Conservation (phyloP, 257 asterid species). For the Plantago ovata region DNA sequence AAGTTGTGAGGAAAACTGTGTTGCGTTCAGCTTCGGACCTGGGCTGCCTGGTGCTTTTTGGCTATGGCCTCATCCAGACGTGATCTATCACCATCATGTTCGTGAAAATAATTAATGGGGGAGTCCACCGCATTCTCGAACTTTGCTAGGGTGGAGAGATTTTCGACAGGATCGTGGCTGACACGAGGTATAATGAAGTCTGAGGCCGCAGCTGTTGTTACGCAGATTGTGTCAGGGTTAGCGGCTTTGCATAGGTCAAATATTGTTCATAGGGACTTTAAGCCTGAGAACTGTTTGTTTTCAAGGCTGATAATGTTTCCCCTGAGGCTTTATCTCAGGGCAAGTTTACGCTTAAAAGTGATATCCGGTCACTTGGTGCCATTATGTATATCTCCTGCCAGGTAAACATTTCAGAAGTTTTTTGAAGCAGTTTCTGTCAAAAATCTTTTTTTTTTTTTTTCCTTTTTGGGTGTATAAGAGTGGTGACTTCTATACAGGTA, state of each 20-base stretch:
- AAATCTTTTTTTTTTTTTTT: neutral
- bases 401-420: constrained; percentile 36
- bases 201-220: constrained; percentile 68
- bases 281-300: constrained; percentile 83
- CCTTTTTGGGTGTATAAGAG: neutral
- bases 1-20: too few relatives aligned
- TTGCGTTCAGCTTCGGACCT: too few relatives aligned
- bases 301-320: constrained; percentile 58
- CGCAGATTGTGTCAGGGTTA: constrained; percentile 65
- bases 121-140: constrained; percentile 67
- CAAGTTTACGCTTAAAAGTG: constrained; percentile 53
- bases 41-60: too few relatives aligned
- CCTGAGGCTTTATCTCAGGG: constrained; percentile 71
- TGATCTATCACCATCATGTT: constrained; percentile 66
- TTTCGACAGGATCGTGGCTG: constrained; percentile 72
- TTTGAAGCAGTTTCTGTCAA: neutral
- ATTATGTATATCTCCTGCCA: constrained; percentile 80
- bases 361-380: constrained; percentile 85
- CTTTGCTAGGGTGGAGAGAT: constrained; percentile 80
- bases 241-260: constrained; percentile 54
- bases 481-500: constrained; percentile 42
- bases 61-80: constrained; percentile 83
- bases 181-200: constrained; percentile 54
- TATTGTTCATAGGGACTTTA: constrained; percentile 71
- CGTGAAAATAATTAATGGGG: constrained; percentile 54